Percentiles rank a stretch among this genome's conserved stretches.
Conservation (phyloP, 495 filamentous ascomycete genomes). For the Pyrenula massariospora region DNA sequence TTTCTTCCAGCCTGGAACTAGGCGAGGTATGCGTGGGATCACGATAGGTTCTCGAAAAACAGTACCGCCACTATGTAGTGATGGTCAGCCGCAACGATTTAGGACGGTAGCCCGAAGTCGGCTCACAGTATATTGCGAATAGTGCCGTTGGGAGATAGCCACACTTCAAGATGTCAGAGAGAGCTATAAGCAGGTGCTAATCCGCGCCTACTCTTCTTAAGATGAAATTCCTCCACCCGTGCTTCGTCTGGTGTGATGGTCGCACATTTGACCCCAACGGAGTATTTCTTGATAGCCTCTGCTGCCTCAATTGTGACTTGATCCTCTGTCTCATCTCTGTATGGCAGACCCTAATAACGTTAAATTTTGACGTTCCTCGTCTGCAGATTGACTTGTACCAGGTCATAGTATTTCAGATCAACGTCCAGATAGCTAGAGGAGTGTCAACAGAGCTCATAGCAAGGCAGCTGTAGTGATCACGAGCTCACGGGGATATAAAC, state of each 20-base stretch:
- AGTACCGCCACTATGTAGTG: constrained; percentile 60
- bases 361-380: not conserved
- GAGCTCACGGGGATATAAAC: constrained; percentile 73
- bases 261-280: constrained; percentile 96
- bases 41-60: constrained; percentile 98
- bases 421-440: constrained; percentile 67
- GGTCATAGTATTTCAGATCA: constrained; percentile 98
- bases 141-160: constrained; percentile 95
- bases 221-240: constrained; percentile 90
- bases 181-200: not conserved
- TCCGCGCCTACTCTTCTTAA: constrained; percentile 73
- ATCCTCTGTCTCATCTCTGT: constrained; percentile 92
- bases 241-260: constrained; percentile 98
- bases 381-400: constrained; percentile 34
- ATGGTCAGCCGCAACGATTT: constrained; percentile 2
- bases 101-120: too few relatives aligned
- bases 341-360: constrained; percentile 60
- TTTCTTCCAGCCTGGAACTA: constrained; percentile 95
- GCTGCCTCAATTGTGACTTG: constrained; percentile 89
- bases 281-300: constrained; percentile 97
- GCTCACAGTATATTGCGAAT: constrained; percentile 79
- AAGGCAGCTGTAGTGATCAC: constrained; percentile 1
- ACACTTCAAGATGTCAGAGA: constrained; percentile 47
- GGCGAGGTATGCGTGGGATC: constrained; percentile 79
- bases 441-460: constrained; percentile 7